Conservation (phyloP, 2,329 filamentous ascomycete genomes). For the Sporothrix euskadiensis region DNA sequence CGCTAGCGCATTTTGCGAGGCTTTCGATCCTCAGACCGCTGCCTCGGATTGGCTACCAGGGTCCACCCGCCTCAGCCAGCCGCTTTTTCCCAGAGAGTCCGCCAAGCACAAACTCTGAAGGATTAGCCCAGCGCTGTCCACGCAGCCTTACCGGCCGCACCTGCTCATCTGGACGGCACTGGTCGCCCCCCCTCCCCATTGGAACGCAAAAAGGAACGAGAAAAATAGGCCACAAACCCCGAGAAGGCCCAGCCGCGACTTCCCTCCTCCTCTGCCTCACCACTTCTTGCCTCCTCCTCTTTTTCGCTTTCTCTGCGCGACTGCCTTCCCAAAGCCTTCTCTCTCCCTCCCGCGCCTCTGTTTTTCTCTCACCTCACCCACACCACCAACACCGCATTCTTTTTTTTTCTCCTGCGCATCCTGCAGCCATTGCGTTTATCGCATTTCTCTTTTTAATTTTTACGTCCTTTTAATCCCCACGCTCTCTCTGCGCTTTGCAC, state of each 20-base stretch:
- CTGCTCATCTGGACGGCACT: constrained; percentile 1
- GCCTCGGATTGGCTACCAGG: constrained; percentile 30
- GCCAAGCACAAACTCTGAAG: constrained; percentile 14
- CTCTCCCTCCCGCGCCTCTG: not conserved
- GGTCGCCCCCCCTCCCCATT: constrained; percentile 15
- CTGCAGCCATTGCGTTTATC: not conserved
- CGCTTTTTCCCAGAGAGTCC: constrained; percentile 10
- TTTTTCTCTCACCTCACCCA: not conserved
- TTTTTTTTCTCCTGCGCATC: not conserved
- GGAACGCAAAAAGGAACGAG: constrained; percentile 16
- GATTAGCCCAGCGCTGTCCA: constrained; percentile 15
- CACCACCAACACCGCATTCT: not conserved
- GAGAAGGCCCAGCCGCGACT: constrained; percentile 22
- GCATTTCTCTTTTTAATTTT: not conserved
- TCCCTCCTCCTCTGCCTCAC: constrained; percentile 22
- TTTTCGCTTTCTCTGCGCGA: constrained; percentile 6
- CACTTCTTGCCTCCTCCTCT: constrained; percentile 21
- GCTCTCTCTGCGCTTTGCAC: not conserved
- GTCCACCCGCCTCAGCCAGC: constrained; percentile 27
- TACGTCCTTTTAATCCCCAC: not conserved
- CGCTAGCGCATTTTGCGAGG: constrained; percentile 29
- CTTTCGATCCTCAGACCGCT: constrained; percentile 24
- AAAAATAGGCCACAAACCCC: constrained; percentile 25
- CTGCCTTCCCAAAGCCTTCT: constrained; percentile 4
- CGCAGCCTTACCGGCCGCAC: constrained; percentile 28